Base-by-base conservation (phyloP, 2,329 filamentous ascomycete species). In the Aspergillus persii region DNA sequence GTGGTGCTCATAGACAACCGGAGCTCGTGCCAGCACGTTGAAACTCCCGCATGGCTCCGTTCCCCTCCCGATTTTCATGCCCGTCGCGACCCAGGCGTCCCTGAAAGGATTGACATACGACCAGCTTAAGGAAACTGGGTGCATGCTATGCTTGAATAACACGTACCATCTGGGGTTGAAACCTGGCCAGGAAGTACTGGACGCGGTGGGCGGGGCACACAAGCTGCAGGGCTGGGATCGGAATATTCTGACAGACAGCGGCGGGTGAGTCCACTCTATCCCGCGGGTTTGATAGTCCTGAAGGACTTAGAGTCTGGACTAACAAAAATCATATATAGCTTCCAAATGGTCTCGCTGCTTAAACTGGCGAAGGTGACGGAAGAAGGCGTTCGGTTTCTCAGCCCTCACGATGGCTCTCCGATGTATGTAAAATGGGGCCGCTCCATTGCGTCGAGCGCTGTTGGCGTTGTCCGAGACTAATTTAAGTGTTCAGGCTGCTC, bases 271-370 rank as follows among this genome's bases (percentile, higher is more conserved):
- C 50, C 8, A 8, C 6, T 44, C 11, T 6, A 12, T 8, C 39
- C 30, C 31, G 44, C 30, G n/a, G 39, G 6, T 9, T 4, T 9
- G 33, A 26, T 36, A 23, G 18, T 23, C 18, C 18, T 23, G 18
- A 23, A 23, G 18, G 18, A 23, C 18, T 23, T 23, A 23, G 18
- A 4, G 23, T 49, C 30, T 26, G 11, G 18, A 11, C 9, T 57
- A 56, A 52, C 54, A 30, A 54, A 29, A 4, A 15, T 11, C 31
- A 30, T 12, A 29, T 33, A 9, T 18, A 96, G 94, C 61, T 99
- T 99, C 76, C 95, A 99, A 76, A 99, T 99, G 95, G 96, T 99
- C 57, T 97, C 92, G 62, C 83, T 99, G 36, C 85, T 99, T 54
- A 91, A 96, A 73, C 86, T 99, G 54, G 95, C 95, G 54, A 93